Percentiles rank a stretch among this genome's conserved stretches.
Evolutionary conservation across 192 early-diverging fungal species (phyloP).

Genomic region (Coemansia sp.): DNA sequence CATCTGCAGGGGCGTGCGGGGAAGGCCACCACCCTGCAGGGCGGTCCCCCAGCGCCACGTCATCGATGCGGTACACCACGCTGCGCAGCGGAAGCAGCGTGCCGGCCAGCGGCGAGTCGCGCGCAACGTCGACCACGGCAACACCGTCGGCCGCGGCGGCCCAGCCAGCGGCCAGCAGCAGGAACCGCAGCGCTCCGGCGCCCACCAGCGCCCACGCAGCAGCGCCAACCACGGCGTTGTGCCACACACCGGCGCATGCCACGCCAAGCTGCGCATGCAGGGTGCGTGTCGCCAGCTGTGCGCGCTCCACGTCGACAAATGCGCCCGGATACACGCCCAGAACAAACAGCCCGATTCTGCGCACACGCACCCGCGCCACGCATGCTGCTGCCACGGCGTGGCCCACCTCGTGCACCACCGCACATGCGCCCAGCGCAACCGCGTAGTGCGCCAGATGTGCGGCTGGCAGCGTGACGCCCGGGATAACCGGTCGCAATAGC

Average conservation of each 20-base stretch:
- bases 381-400: slow-evolving; percentile 39
- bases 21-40: no score
- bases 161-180: slow-evolving; percentile 23
- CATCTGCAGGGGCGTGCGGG: background rate
- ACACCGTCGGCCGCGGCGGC: slow-evolving; percentile 16
- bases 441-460: slow-evolving; percentile 38
- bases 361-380: slow-evolving; percentile 12
- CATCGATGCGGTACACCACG: slow-evolving; percentile 31
- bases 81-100: slow-evolving; percentile 24
- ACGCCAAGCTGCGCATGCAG: slow-evolving; percentile 21
- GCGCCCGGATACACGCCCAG: slow-evolving; percentile 43
- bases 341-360: slow-evolving; percentile 30
- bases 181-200: slow-evolving; percentile 20
- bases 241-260: slow-evolving; percentile 50
- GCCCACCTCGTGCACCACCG: slow-evolving; percentile 39
- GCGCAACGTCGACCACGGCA: slow-evolving; percentile 22
- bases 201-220: slow-evolving; percentile 29
- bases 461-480: slow-evolving; percentile 41
- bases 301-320: slow-evolving; percentile 37
- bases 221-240: slow-evolving; percentile 33
- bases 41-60: slow-evolving; percentile 11
- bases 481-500: slow-evolving; percentile 36
- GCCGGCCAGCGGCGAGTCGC: slow-evolving; percentile 31
- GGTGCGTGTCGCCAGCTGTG: slow-evolving; percentile 18
- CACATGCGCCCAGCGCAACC: slow-evolving; percentile 22